A percentile compares a stretch with the other conserved stretches of the same genome.
Evolutionary conservation across 1,284 basidiomycete species (phyloP).

Genomic region (Cutaneotrichosporon arboriforme): DNA sequence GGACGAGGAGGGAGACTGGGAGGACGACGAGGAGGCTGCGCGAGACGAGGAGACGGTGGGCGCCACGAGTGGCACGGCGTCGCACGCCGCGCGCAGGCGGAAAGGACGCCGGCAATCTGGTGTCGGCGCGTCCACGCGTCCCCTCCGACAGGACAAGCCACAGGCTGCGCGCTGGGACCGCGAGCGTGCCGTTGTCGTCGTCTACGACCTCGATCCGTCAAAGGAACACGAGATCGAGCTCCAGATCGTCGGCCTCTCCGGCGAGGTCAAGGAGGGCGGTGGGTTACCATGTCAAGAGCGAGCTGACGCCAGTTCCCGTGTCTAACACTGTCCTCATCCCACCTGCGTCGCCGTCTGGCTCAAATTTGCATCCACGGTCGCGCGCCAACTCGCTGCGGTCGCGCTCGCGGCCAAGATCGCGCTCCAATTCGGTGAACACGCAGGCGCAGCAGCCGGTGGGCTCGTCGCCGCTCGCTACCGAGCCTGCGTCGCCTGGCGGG

Average conservation of each 20-base stretch:
- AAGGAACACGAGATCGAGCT: conserved; percentile 49
- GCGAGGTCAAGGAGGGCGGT: conserved; percentile 26
- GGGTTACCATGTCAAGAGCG: background rate
- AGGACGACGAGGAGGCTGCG: conserved; percentile 15
- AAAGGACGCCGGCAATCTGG: background rate
- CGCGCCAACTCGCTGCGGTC: conserved; percentile 45
- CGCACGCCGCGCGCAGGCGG: conserved; percentile 5
- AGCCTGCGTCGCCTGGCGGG: conserved; percentile 9
- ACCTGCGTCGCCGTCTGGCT: conserved; percentile 26
- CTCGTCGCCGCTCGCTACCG: conserved; percentile 13
- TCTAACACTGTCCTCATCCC: conserved; percentile 40
- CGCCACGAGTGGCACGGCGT: conserved; percentile 11
- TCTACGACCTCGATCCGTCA: conserved; percentile 44
- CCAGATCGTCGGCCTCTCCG: conserved; percentile 41
- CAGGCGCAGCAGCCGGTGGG: conserved; percentile 18
- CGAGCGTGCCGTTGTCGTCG: conserved; percentile 45
- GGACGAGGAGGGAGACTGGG: conserved; percentile 20
- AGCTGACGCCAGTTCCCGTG: conserved; percentile 20
- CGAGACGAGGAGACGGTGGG: conserved; percentile 11
- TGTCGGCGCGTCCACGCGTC: background rate
- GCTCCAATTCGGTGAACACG: conserved; percentile 42
- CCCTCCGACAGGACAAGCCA: background rate
- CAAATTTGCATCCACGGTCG: conserved; percentile 34
- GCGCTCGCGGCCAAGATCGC: conserved; percentile 39
- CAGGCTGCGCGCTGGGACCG: conserved; percentile 18